These are phyloP conservation scores for Hanseniaspora mollemarum DNA, from an alignment of 805 yeast genomes.

Conservation along the genomic window DNA sequence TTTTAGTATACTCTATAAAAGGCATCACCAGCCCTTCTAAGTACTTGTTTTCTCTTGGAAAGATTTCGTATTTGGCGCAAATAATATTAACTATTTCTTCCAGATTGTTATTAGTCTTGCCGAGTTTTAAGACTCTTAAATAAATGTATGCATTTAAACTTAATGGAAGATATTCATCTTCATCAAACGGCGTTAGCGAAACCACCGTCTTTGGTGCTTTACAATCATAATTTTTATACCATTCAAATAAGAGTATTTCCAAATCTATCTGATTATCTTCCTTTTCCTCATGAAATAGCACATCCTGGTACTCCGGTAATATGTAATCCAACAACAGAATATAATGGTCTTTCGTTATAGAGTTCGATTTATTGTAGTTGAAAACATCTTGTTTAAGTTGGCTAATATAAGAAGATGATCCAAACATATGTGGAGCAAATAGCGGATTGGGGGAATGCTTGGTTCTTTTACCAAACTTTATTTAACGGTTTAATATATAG, in stretches of 20 bases:
- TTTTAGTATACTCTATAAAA: slow-evolving; percentile 4
- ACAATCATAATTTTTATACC: slow-evolving; percentile 3
- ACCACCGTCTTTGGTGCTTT: not conserved
- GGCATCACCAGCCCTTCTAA: not conserved
- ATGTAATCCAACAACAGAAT: slow-evolving; percentile 7
- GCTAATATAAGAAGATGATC: not conserved
- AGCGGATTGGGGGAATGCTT: too few relatives aligned
- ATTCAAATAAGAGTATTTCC: not conserved
- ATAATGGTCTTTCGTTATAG: slow-evolving; percentile 1
- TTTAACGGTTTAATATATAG: too few relatives aligned
- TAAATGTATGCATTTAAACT: not conserved
- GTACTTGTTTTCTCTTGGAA: not conserved
- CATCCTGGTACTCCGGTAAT: slow-evolving; percentile 3
- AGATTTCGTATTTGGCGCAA: not conserved
- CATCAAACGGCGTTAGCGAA: not conserved
- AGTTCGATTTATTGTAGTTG: not conserved
- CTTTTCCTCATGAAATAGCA: not conserved
- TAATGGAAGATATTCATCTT: not conserved
- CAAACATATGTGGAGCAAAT: not conserved
- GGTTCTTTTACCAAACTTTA: too few relatives aligned
- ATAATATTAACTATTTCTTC: not conserved
- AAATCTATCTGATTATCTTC: not conserved
- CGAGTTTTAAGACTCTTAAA: not conserved
- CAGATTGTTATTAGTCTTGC: not conserved
- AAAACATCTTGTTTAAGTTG: slow-evolving; percentile 1